Conservation (phyloP, 768 basidiomycete species). For the Pholiota conissans region DNA sequence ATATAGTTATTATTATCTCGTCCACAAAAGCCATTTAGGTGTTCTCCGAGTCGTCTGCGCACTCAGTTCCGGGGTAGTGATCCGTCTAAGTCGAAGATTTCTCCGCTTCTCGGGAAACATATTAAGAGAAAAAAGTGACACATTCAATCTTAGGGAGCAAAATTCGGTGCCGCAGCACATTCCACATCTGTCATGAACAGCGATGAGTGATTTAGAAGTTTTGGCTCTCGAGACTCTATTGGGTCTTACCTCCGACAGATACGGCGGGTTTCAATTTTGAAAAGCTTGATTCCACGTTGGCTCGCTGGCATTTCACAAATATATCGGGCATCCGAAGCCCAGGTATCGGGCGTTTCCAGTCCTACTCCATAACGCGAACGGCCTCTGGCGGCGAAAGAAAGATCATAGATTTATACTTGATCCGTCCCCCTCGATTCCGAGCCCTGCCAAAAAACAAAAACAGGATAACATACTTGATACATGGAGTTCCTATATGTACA, state of each 20-base stretch:
- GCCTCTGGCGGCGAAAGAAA: not conserved
- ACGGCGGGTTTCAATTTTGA: not conserved
- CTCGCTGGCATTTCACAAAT: not conserved
- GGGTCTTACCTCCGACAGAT: not conserved
- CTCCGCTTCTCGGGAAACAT: slow-evolving; percentile 1
- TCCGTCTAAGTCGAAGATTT: not conserved
- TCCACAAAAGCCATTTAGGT: not conserved
- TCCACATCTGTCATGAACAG: not conserved
- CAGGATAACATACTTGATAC: not conserved
- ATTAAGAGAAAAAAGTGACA: slow-evolving; percentile 4
- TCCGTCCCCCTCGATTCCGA: too few species aligned
- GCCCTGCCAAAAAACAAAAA: not conserved
- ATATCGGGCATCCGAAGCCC: not conserved
- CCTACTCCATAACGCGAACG: not conserved
- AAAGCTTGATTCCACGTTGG: not conserved
- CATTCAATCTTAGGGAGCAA: not conserved
- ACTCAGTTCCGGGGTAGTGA: not conserved
- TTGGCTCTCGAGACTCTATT: not conserved
- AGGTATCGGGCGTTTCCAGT: not conserved
- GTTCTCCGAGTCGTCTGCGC: not conserved
- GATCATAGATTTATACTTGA: not conserved
- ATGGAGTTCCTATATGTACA: not conserved
- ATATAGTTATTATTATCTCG: not conserved
- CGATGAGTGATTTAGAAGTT: not conserved
- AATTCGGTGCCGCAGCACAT: not conserved